Base-by-base conservation (phyloP, 257 asterid genomes). In the Nicotiana knightiana region DNA sequence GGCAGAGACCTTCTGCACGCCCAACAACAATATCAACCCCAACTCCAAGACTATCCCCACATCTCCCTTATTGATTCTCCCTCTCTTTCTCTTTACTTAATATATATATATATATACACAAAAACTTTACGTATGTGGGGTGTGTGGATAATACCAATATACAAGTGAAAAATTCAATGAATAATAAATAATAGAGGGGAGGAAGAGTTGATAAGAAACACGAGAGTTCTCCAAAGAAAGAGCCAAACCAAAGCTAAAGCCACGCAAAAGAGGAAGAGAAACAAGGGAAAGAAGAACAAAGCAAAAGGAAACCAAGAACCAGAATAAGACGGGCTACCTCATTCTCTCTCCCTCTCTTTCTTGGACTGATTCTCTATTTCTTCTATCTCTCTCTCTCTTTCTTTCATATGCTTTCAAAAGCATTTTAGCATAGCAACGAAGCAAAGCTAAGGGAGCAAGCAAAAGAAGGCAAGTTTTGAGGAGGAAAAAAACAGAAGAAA, bases 1-100 rank as follows among this genome's bases (percentile, higher is more conserved):
- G 83, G 83, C 83, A 80, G 73, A 80, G 83, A 84, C 87, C 85
- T 48, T 55, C 81, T 84, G 85, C 85, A 84, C 89, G 84, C 86
- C 86, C 85, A 84, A 81, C 89, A 84, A 66, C 85, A 75, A 21
- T 81, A 51, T 68, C 88, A 81, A 79, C 85, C 86, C 76, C 82
- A 58, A 79, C 82, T 79, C 61, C 82, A 79, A 79, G 59, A 58
- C 83, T 67, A 80, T n/a, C 80, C 81, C 71, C 65, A 71, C 81
- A 48, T 76, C 87, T 63, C 16, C 79, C 63, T 73, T 73, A 73
- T 48, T 73, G 63, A 73, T 51, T 73, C 79, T 73, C 79, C 63
- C 26, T 51, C 79, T 24, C 62, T 73, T 73, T 73, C 79, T 73
- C 79, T 73, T 13, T 51, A 73, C 59, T 46, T n/a, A 11, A 71